Evolutionary conservation across 1,284 basidiomycete genomes (phyloP).

Genomic region (Moniliophthora roreri): DNA sequence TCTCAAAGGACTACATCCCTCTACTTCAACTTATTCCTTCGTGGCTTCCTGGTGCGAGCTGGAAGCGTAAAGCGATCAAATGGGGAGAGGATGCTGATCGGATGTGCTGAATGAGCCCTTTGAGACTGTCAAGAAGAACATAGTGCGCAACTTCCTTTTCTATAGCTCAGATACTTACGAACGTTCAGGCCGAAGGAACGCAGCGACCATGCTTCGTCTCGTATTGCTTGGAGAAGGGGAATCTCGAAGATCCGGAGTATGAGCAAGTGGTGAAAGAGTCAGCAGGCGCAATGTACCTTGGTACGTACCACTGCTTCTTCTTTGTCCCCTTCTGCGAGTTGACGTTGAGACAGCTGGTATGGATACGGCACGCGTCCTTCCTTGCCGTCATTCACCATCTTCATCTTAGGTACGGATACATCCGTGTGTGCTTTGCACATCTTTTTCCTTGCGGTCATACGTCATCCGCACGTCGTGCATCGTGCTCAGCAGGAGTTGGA

Average conservation of each 20-base stretch:
- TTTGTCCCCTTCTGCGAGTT: too few species aligned
- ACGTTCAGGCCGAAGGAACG: not conserved
- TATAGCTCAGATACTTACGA: not conserved
- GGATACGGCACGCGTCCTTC: too few species aligned
- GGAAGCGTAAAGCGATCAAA: slow-evolving; percentile 12
- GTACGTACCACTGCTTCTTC: not conserved
- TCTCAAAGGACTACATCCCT: slow-evolving; percentile 16
- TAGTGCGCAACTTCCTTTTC: not conserved
- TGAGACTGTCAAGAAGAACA: not conserved
- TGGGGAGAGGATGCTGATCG: slow-evolving; percentile 11
- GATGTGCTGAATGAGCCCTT: slow-evolving; percentile 2
- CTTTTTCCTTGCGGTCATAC: slow-evolving; percentile 34
- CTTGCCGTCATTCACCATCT: too few species aligned
- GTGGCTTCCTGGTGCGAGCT: slow-evolving; percentile 22
- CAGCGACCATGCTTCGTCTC: not conserved
- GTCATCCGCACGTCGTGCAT: slow-evolving; percentile 28
- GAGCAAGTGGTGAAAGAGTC: not conserved
- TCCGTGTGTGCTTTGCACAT: slow-evolving; percentile 7
- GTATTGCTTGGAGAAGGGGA: not conserved
- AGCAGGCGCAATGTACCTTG: slow-evolving; percentile 1
- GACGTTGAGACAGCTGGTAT: too few species aligned
- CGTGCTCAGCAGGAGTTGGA: slow-evolving; percentile 38
- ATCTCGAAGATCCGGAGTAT: not conserved
- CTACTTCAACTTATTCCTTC: slow-evolving; percentile 18
- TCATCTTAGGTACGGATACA: slow-evolving; percentile 1